Base-by-base conservation (phyloP, 2,329 filamentous ascomycete species). In the Aspergillus tubingensis region DNA sequence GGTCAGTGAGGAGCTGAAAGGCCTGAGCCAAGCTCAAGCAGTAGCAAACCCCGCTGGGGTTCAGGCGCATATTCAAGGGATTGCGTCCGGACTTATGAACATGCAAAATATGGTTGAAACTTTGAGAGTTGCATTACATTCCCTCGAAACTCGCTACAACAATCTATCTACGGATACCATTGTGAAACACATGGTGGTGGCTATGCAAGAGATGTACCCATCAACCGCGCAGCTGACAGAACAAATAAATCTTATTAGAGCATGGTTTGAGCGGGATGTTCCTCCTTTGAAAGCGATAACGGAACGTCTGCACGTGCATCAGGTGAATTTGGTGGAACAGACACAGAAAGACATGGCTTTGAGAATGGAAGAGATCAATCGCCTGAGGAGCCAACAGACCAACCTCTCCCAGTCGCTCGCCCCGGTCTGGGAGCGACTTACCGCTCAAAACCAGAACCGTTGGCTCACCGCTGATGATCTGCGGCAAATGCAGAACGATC, bases 131-230 rank as follows among this genome's bases (percentile, higher is more conserved):
- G 68, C 66, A n/a, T 38, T 77, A 21, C 68, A 70, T 30, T 78
- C 75, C 0, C 64, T 87, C 7, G 79, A 83, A 65, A 58, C 61
- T 0, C 83, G 82, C 61, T 85, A 79, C 61, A 80, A 79, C 58
- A 84, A 83, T 63, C 69, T 87, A 7, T 70, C 69, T 17, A 78
- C 77, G 0, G 73, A 74, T 10, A 65, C 71, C 3, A 54, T 81
- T 17, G 72, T 74, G 2, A 70, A 68, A n/a, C 65, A 70, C 13
- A 76, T 78, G 66, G 54, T 75, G 21, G 63, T 57, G 19, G 68
- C 68, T 2, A 72, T 79, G 63, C 70, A 72, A 36, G 70, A 76
- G 54, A 70, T 75, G 67, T 76, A 76, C 39, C 76, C 76, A 1
- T 69, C 68, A n/a, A 57, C 71, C 43, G 64, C 62, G 36, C 64